A percentile compares a stretch with the other conserved stretches of the same genome.
These are phyloP conservation scores for Erythrobasidium hasegawianum DNA, from an alignment of 1,284 basidiomycete species.

Conservation along the genomic window DNA sequence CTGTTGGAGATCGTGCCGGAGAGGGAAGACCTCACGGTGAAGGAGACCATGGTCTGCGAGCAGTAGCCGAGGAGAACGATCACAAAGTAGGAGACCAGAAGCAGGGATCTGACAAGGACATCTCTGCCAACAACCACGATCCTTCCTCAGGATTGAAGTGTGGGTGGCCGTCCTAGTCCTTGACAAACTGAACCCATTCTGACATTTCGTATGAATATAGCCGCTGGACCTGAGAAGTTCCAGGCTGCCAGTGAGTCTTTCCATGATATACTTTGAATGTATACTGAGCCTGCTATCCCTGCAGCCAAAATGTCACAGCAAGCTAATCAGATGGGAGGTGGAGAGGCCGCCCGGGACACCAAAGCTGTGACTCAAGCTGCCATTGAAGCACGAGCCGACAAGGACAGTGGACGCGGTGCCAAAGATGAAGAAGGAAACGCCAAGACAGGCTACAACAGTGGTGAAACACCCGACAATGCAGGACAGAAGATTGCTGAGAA, in stretches of 20 bases:
- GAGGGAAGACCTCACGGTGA: conserved; percentile 31
- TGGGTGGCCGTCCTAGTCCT: neutral
- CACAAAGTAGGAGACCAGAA: conserved; percentile 17
- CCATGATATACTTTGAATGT: no score
- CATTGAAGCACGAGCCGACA: conserved; percentile 1
- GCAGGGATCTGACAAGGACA: neutral
- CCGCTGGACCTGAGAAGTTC: conserved; percentile 17
- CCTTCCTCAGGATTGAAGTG: conserved; percentile 18
- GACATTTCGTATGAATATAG: no score
- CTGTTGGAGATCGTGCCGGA: conserved; percentile 18
- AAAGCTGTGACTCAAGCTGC: conserved; percentile 18
- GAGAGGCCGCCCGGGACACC: conserved; percentile 23
- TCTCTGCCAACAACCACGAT: conserved; percentile 21
- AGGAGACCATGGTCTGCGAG: conserved; percentile 26
- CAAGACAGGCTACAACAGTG: neutral
- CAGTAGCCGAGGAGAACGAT: conserved; percentile 3
- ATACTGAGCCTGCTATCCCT: neutral
- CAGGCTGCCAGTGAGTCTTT: conserved; percentile 13
- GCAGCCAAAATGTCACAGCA: conserved; percentile 17
- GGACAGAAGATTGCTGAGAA: conserved; percentile 3
- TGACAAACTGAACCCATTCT: no score
- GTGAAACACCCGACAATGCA: neutral
- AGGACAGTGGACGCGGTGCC: neutral
- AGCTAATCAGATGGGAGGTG: conserved; percentile 25
- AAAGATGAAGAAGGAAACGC: neutral